Evolutionary conservation across 129 eudicot genomes (phyloP), one percentile per base, ranked within the genome.

Genomic region (Cynara cardunculus): DNA sequence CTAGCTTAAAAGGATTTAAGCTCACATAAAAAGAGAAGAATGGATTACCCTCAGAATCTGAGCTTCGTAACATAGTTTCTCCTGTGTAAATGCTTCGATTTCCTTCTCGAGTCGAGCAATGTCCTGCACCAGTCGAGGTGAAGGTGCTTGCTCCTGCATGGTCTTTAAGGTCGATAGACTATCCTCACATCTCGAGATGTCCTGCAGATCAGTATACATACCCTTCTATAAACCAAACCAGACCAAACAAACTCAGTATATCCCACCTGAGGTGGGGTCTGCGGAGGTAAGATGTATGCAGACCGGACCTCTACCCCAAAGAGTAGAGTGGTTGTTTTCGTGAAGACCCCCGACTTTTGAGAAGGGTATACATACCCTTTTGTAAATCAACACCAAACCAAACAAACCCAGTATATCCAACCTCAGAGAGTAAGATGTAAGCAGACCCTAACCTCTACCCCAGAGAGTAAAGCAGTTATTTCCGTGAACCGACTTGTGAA

Each of bases 31-130:
- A 59, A 18, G 3, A 8, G 19, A 65, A 75, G 82, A 76, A 8
- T 26, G 61, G 16, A 16, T 62, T 88, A 95, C 99, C 96, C 97
- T 87, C 19, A 95, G 78, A 83, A 95, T 90, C 84, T 95, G 99
- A 71, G 99, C 97, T 88, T 95, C 99, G 69, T 90, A 95, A 80
- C 99, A 95, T 71, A 92, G 81, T 67, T 90, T 95, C 73, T 95
- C 97, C 79, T 92, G 99, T 10, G 94, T 81, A 76, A 86, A 89
- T 46, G 79, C 72, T 71, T 95, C 99, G 27, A 95, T 82, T 77
- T 95, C 96, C 68, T 95, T 92, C 78, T 92, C 97, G 67, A 95
- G 89, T 44, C 94, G 89, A 37, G 90, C 84, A 72, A 95, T 89
- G n/a, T 92, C 96, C 78, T 81, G 92, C 37, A 81, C 90, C 81